A percentile compares a stretch with the other conserved stretches of the same genome.
Evolutionary conservation across 345 rosid genomes (phyloP).

Genomic region (Sonneratia caseolaris): DNA sequence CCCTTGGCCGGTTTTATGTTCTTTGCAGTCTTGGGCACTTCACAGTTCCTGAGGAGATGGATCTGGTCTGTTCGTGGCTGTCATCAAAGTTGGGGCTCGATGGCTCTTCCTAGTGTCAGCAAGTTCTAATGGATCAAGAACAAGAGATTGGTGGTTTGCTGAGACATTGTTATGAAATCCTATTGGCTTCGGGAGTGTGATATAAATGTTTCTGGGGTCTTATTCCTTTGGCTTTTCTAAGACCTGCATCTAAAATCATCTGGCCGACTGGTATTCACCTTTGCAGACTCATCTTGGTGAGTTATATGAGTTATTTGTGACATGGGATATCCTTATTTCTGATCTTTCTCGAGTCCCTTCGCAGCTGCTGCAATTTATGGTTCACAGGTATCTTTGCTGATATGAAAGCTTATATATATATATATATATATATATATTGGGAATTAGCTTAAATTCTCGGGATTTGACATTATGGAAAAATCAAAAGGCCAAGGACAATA

Average conservation of each 20-base stretch:
- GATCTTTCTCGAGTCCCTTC: neutral
- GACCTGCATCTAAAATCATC: neutral
- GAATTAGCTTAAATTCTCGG: neutral
- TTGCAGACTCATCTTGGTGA: neutral
- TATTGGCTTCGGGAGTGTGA: neutral
- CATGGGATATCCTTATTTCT: neutral
- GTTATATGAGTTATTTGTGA: neutral
- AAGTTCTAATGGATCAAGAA: neutral
- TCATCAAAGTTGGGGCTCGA: constrained; percentile 57
- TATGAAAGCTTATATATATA: neutral
- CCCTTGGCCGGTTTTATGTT: neutral
- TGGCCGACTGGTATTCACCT: neutral
- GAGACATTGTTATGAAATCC: neutral
- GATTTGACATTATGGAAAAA: neutral
- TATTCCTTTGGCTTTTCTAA: neutral
- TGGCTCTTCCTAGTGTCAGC: constrained; percentile 19
- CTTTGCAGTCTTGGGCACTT: constrained; percentile 71
- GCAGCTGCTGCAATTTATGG: neutral
- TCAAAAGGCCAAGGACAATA: neutral
- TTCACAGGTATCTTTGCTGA: neutral
- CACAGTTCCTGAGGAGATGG: constrained; percentile 87
- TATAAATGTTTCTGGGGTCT: neutral
- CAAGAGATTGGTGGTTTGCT: neutral
- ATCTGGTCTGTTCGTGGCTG: constrained; percentile 70
- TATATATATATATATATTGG: too few relatives aligned